A percentile compares a stretch with the other conserved stretches of the same genome.
phyloP scores from a whole-genome alignment of 306 rosid genomes.

The Dalbergia cultrata region DNA sequence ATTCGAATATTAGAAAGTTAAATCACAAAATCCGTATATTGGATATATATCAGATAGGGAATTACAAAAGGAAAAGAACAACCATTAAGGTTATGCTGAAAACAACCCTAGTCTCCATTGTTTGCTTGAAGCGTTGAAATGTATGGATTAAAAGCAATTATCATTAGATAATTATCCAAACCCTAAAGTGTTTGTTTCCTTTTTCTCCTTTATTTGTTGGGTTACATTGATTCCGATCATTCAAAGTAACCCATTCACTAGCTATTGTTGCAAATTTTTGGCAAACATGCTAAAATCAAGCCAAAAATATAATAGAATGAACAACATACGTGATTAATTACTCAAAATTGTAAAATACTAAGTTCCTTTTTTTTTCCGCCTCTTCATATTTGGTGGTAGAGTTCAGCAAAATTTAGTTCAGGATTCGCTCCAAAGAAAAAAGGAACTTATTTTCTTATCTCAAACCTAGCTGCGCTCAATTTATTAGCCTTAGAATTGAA shows the following conservation, averaged over 20 bases:
- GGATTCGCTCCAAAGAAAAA: too few species aligned
- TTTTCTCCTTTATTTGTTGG: slow-evolving; percentile 19
- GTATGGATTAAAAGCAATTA: slow-evolving; percentile 1
- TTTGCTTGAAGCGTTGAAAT: background rate
- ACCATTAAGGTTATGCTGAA: slow-evolving; percentile 1
- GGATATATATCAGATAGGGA: slow-evolving; percentile 22
- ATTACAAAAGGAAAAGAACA: slow-evolving; percentile 23
- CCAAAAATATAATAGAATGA: background rate
- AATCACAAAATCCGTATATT: slow-evolving; percentile 17
- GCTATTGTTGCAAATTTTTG: background rate
- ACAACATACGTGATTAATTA: background rate
- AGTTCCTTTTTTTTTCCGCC: background rate
- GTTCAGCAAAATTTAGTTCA: too few species aligned
- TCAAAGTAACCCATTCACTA: slow-evolving; percentile 21
- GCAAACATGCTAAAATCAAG: background rate
- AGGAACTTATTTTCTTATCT: too few species aligned
- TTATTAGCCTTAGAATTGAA: too few species aligned
- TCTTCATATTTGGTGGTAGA: too few species aligned
- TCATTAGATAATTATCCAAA: background rate
- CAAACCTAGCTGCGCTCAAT: too few species aligned
- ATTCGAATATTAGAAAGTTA: slow-evolving; percentile 34
- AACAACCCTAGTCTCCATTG: slow-evolving; percentile 23
- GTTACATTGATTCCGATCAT: background rate
- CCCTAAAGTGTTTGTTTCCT: background rate
- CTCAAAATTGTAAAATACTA: background rate